phyloP scores from a whole-genome alignment of 331 rosid genomes.

The Stylosanthes scabra region DNA sequence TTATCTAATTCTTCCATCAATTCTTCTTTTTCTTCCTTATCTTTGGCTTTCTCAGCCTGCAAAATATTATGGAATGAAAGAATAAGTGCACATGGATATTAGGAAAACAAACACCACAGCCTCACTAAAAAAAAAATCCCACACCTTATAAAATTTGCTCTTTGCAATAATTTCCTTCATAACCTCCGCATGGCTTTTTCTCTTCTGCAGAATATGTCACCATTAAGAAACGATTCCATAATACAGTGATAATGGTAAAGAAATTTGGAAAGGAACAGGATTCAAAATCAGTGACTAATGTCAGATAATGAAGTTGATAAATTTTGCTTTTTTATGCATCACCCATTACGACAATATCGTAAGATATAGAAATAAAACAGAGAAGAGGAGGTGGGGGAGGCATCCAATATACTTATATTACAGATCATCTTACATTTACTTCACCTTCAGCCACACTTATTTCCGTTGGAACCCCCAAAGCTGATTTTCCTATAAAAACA shows the following conservation, averaged over 20 bases:
- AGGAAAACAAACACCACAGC: conserved; percentile 28
- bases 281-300: not conserved
- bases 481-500: conserved; percentile 51
- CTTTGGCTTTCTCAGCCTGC: conserved; percentile 90
- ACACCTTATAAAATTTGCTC: conserved; percentile 83
- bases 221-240: conserved; percentile 29
- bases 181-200: conserved; percentile 88
- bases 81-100: conserved; percentile 18
- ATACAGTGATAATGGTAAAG: conserved; percentile 11
- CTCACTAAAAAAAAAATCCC: conserved; percentile 26
- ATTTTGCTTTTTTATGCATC: too few species aligned
- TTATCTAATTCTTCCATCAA: conserved; percentile 81
- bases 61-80: conserved; percentile 29
- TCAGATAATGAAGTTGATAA: too few species aligned
- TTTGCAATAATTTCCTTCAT: conserved; percentile 79
- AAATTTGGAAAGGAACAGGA: not conserved
- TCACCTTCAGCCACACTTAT: conserved; percentile 47
- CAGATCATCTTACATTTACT: conserved; percentile 62
- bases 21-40: conserved; percentile 78
- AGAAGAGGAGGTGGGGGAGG: too few species aligned
- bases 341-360: not conserved
- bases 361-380: too few species aligned
- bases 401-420: not conserved
- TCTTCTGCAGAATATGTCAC: conserved; percentile 58
- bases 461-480: conserved; percentile 40